A percentile compares a stretch with the other conserved stretches of the same genome.
These are phyloP conservation scores for Cladosporium sp. DNA, from an alignment of 2,329 filamentous ascomycete genomes.

Conservation along the genomic window DNA sequence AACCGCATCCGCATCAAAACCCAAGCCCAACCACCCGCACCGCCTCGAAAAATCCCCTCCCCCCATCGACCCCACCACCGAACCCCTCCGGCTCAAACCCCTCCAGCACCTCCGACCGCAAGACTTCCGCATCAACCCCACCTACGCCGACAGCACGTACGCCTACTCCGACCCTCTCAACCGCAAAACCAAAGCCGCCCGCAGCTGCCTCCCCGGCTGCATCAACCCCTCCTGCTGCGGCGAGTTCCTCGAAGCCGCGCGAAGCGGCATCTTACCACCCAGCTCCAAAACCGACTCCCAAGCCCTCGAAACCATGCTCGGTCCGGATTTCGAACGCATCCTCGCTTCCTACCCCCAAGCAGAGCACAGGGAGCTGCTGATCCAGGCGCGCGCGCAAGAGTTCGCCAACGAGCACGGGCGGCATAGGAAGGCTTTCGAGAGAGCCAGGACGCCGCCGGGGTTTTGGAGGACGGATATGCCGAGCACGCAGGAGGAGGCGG, in stretches of 20 bases:
- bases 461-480: conserved; percentile 93
- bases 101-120: conserved; percentile 56
- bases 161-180: conserved; percentile 72
- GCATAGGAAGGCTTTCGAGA: conserved; percentile 70
- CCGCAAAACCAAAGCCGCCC: conserved; percentile 50
- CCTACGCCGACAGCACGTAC: conserved; percentile 66
- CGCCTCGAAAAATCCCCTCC: conserved; percentile 17
- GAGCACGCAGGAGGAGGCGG: conserved; percentile 71
- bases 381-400: conserved; percentile 70
- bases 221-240: conserved; percentile 71
- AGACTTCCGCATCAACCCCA: conserved; percentile 81
- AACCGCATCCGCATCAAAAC: background rate
- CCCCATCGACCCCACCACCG: conserved; percentile 29
- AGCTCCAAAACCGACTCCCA: conserved; percentile 24
- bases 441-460: conserved; percentile 71
- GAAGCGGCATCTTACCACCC: conserved; percentile 23
- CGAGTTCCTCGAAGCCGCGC: conserved; percentile 63
- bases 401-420: conserved; percentile 72
- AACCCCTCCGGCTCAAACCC: conserved; percentile 55
- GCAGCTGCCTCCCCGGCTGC: conserved; percentile 70
- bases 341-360: conserved; percentile 28
- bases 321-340: conserved; percentile 21
- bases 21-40: background rate
- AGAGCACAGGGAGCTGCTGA: conserved; percentile 63
- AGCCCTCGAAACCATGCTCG: conserved; percentile 27